These are phyloP conservation scores for Ogataea minuta DNA, from an alignment of 805 yeast genomes.

Conservation along the genomic window DNA sequence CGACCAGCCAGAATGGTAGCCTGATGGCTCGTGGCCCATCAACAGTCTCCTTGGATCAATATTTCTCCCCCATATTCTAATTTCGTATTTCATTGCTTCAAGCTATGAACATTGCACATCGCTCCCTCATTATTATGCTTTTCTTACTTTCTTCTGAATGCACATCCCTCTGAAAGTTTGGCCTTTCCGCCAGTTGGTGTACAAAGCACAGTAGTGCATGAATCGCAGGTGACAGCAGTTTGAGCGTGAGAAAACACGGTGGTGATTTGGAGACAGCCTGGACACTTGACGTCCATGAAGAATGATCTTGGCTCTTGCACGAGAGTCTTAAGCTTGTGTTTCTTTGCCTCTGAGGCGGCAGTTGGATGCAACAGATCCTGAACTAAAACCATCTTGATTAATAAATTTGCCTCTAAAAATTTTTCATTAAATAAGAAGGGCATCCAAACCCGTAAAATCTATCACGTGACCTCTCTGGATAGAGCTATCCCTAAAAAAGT, in stretches of 20 bases:
- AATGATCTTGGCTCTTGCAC: constrained; percentile 98
- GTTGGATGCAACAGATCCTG: constrained; percentile 98
- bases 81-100: constrained; percentile 13
- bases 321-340: constrained; percentile 96
- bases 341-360: constrained; percentile 93
- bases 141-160: constrained; percentile 96
- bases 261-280: constrained; percentile 98
- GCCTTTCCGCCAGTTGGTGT: constrained; percentile 99
- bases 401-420: constrained; percentile 12
- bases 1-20: no score
- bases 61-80: background rate
- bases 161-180: constrained; percentile 98
- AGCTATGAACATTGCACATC: constrained; percentile 10
- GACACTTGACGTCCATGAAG: constrained; percentile 99
- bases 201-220: constrained; percentile 97
- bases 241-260: constrained; percentile 99
- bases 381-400: constrained; percentile 74
- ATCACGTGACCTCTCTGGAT: constrained; percentile 5
- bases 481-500: background rate
- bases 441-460: constrained; percentile 1
- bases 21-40: no score
- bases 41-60: background rate
- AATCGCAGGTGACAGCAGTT: constrained; percentile 99
- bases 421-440: constrained; percentile 10
- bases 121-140: constrained; percentile 14